A percentile compares a stretch with the other conserved stretches of the same genome.
Evolutionary conservation across 2,329 filamentous ascomycete species (phyloP).

Genomic region (Penicillium crustosum): DNA sequence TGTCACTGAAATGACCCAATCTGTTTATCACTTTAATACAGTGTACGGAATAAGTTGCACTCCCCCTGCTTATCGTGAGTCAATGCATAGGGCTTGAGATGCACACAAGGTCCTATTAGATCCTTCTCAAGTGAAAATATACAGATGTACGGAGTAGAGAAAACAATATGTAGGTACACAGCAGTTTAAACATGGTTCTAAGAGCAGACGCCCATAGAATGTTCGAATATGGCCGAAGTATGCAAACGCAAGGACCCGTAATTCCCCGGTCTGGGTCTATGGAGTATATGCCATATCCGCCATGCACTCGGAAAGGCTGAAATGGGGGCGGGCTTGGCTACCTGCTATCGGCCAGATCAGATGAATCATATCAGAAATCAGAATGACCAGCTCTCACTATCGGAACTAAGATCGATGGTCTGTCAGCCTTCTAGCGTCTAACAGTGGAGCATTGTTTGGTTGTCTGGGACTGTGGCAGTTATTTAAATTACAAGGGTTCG

Average conservation of each 20-base stretch:
- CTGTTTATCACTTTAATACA: conserved; percentile 12
- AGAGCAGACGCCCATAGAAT: not conserved
- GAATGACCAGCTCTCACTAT: conserved; percentile 29
- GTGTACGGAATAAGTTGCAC: not conserved
- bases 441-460: conserved; percentile 23
- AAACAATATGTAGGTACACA: not conserved
- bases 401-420: conserved; percentile 21
- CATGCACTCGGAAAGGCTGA: conserved; percentile 13
- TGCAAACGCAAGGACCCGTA: conserved; percentile 17
- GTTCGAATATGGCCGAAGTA: not conserved
- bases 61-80: conserved; percentile 18
- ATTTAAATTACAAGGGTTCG: conserved; percentile 25
- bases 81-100: not conserved
- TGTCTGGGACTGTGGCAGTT: conserved; percentile 12
- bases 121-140: not conserved
- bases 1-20: conserved; percentile 19
- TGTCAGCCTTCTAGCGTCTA: conserved; percentile 18
- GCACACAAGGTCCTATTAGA: not conserved
- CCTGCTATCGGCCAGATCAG: conserved; percentile 17
- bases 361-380: conserved; percentile 27
- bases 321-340: conserved; percentile 19
- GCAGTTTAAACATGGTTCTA: not conserved
- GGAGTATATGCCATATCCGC: conserved; percentile 8
- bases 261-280: conserved; percentile 18
- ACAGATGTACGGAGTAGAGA: not conserved